phyloP scores from a whole-genome alignment of 2,329 filamentous ascomycete genomes.

The Thielaviopsis musarum region DNA sequence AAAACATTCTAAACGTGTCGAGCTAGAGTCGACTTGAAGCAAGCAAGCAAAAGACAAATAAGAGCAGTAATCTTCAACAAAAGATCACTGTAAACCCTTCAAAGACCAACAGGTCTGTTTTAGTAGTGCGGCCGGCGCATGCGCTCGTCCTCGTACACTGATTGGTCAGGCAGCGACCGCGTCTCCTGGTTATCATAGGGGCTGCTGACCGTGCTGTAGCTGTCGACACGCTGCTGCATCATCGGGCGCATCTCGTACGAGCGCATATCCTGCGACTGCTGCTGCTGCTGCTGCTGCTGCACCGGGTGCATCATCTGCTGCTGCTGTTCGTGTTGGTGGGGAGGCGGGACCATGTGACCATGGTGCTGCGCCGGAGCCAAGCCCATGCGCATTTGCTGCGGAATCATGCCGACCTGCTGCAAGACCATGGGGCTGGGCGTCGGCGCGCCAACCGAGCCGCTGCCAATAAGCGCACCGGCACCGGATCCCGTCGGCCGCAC shows the following conservation, averaged over 20 bases:
- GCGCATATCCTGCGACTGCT: background rate
- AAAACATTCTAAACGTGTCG: background rate
- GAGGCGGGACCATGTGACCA: background rate
- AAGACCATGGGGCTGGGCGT: too few species aligned
- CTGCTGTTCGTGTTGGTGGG: background rate
- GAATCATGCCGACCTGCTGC: background rate
- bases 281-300: background rate
- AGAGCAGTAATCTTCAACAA: background rate
- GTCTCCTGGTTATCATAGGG: background rate
- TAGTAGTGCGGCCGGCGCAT: constrained; percentile 4
- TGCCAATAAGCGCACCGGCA: background rate
- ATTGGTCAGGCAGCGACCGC: constrained; percentile 1
- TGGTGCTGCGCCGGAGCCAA: background rate
- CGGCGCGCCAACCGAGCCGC: too few species aligned
- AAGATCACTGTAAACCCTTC: background rate
- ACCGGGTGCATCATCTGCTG: background rate
- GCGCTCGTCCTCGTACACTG: constrained; percentile 3
- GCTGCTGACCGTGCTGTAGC: background rate
- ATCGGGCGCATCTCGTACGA: background rate
- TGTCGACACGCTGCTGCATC: background rate
- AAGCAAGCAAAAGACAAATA: background rate
- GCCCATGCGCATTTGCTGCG: background rate
- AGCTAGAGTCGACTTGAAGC: background rate
- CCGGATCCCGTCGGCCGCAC: constrained; percentile 15
- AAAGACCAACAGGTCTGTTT: background rate